Base-by-base conservation (phyloP, 2,329 filamentous ascomycete genomes). In the Pseudogymnoascus sp. region DNA sequence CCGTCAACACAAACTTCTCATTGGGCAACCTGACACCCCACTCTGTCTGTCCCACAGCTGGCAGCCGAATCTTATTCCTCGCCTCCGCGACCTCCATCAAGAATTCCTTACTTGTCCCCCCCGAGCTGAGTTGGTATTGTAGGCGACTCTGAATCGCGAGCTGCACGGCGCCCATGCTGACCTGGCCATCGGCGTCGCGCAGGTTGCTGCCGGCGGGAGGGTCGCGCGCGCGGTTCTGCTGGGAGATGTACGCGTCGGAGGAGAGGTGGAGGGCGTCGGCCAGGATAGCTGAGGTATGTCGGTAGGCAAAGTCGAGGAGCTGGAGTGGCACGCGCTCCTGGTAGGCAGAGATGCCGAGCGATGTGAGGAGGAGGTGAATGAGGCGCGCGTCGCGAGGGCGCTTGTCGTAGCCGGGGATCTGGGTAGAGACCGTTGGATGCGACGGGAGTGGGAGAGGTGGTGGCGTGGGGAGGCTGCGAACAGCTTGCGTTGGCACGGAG, bases 221-320 rank as follows among this genome's bases (percentile, higher is more conserved):
- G 66, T 74, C 73, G 42, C 69, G 64, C 1, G 73, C 71, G 23
- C 73, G 70, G 6, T 69, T 71, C 63, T 72, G 69, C 56, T 74
- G 72, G 11, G 72, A 74, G 18, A 84, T 79, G 77, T 90, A 89
- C 6, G 88, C 88, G 73, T 91, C 88, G 5, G 84, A 82, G 5
- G 83, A 81, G 25, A 90, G 82, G 70, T 89, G 87, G 14, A 90
- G 76, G 5, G 86, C 87, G 76, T 92, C 89, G 68, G 79, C 85
- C 18, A 93, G 84, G 37, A 93, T 81, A 64, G 84, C 82, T 1
- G 85, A 86, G 8, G 88, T 90, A 80, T 92, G 90, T 38, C 90
- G 86, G 81, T 95, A 95, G 59, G 90, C 89, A 73, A 93, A 93
- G 78, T 95, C 90, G 73, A 95, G 86, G 59, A 95, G 86, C 64